phyloP scores from a whole-genome alignment of 306 rosid species.

The Lablab purpureus region DNA sequence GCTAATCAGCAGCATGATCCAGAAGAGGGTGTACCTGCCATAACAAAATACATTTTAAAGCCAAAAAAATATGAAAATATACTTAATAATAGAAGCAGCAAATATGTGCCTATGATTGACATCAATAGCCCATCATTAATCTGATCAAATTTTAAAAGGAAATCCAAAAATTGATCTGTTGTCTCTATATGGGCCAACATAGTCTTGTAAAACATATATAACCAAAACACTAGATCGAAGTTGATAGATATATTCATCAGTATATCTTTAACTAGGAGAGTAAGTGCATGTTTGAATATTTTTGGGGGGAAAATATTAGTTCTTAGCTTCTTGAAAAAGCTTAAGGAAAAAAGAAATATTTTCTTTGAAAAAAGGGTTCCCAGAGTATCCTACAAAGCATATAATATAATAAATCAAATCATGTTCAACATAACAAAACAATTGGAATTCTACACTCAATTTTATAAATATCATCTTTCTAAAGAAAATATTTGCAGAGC shows the following conservation, averaged over 20 bases:
- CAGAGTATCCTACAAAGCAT: not conserved
- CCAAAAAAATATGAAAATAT: conserved; percentile 8
- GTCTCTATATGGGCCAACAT: conserved; percentile 21
- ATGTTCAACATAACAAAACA: conserved; percentile 2
- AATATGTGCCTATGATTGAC: not conserved
- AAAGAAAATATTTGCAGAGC: not conserved
- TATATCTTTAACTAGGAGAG: not conserved
- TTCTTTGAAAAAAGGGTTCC: not conserved
- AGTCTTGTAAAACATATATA: conserved; percentile 6
- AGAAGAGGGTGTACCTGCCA: conserved; percentile 89
- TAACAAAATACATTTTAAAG: conserved; percentile 38
- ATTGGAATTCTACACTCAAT: not conserved
- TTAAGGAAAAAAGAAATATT: not conserved
- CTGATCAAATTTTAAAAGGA: not conserved
- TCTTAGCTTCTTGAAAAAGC: not conserved
- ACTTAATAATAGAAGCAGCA: conserved; percentile 25
- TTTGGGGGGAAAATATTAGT: too few species aligned
- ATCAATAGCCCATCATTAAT: conserved; percentile 21
- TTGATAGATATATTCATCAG: not conserved
- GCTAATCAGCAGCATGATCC: conserved; percentile 92
- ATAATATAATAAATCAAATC: not conserved
- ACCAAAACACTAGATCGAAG: conserved; percentile 23
- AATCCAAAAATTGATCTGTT: not conserved
- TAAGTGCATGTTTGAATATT: not conserved
- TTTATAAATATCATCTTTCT: not conserved